A percentile compares a stretch with the other conserved stretches of the same genome.
Conservation (phyloP, 2,329 filamentous ascomycete genomes). For the Trichoderma hamatum region DNA sequence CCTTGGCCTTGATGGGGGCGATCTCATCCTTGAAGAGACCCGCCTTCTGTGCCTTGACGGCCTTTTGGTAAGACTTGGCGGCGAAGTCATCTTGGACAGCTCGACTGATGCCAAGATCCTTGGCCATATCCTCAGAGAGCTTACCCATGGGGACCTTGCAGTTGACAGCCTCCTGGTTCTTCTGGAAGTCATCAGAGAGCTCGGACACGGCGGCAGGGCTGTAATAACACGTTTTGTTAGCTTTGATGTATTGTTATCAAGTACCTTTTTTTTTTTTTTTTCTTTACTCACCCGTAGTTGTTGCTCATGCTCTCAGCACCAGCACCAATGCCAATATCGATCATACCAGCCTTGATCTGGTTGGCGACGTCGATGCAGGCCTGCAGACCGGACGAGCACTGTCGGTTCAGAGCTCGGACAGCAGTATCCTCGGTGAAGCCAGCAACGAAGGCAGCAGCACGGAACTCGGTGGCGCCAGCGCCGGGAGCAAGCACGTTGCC, state of each 20-base stretch:
- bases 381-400: conserved; percentile 92
- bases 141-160: conserved; percentile 98
- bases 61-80: conserved; percentile 90
- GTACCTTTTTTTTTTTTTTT: not conserved
- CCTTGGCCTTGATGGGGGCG: conserved; percentile 80
- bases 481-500: conserved; percentile 90
- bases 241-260: not conserved
- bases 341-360: conserved; percentile 88
- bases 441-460: conserved; percentile 85
- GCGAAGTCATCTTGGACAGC: conserved; percentile 88
- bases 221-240: not conserved
- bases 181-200: conserved; percentile 87
- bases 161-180: conserved; percentile 79
- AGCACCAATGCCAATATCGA: conserved; percentile 90
- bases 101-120: conserved; percentile 74
- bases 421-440: conserved; percentile 85
- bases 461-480: conserved; percentile 95
- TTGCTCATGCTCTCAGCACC: conserved; percentile 96
- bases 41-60: conserved; percentile 76
- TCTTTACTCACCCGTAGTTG: conserved; percentile 78
- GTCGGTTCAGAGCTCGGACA: conserved; percentile 87
- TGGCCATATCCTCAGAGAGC: conserved; percentile 92
- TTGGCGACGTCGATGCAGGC: conserved; percentile 94
- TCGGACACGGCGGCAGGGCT: conserved; percentile 84
- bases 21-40: conserved; percentile 97